These are phyloP conservation scores for Cymbopogon flexuosus DNA, from an alignment of 202 grass and related monocot genomes.

Conservation along the genomic window DNA sequence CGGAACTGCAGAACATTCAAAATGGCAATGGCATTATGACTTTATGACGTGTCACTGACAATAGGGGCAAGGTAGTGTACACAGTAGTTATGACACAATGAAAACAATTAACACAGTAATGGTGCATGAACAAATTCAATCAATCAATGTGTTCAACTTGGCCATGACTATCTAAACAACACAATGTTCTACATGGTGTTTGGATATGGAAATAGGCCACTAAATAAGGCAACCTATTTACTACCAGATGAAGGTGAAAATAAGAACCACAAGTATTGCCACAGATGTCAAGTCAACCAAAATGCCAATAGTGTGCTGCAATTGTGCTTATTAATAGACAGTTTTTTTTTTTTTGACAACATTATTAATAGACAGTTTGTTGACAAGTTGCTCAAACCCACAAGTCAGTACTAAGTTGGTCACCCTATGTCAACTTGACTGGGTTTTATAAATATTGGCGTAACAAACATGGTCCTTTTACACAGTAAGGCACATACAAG, in stretches of 20 bases:
- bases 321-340: not conserved
- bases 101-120: too few relatives aligned
- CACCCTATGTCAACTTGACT: not conserved
- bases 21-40: too few relatives aligned
- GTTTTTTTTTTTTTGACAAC: too few relatives aligned
- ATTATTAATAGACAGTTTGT: not conserved
- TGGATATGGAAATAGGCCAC: not conserved
- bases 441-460: not conserved
- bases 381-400: not conserved
- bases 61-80: too few relatives aligned
- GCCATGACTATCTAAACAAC: not conserved
- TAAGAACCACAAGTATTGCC: not conserved
- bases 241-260: not conserved
- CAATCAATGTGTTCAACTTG: too few relatives aligned
- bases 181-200: not conserved
- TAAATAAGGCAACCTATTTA: not conserved
- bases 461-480: not conserved
- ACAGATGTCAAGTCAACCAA: not conserved
- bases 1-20: slow-evolving; percentile 62
- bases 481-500: not conserved
- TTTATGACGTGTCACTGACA: too few relatives aligned
- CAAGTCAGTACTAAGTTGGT: not conserved
- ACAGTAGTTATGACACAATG: too few relatives aligned
- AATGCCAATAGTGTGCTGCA: not conserved
- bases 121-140: too few relatives aligned